Evolutionary conservation across 1,284 basidiomycete species (phyloP).

Genomic region (Ustilago nuda): DNA sequence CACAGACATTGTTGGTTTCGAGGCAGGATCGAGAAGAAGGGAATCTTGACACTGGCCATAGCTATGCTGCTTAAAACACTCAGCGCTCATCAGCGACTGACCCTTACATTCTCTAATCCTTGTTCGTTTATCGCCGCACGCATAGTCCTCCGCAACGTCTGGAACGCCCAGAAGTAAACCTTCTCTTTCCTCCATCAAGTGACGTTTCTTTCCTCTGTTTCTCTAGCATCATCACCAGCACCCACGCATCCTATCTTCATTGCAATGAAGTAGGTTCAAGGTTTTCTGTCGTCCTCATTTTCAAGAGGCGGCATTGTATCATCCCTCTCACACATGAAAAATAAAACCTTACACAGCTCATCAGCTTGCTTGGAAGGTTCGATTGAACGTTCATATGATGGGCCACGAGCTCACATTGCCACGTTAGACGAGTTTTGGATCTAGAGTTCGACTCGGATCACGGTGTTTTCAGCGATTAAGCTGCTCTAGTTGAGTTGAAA

Average conservation of each 20-base stretch:
- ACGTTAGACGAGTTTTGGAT: too few species aligned
- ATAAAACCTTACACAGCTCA: constrained; percentile 7
- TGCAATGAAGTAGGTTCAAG: constrained; percentile 3
- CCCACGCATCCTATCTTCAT: constrained; percentile 2
- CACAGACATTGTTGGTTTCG: neutral
- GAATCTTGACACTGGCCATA: neutral
- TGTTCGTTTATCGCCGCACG: neutral
- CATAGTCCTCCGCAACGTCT: constrained; percentile 64
- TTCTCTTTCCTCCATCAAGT: neutral
- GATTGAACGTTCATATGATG: neutral
- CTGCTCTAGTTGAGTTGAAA: too few species aligned
- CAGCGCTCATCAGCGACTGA: neutral
- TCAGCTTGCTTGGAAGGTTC: constrained; percentile 15
- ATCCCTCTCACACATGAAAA: constrained; percentile 9
- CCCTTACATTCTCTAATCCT: constrained; percentile 13
- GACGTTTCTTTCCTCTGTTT: constrained; percentile 10
- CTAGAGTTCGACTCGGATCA: too few species aligned
- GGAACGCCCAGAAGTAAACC: constrained; percentile 58
- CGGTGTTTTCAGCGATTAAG: too few species aligned
- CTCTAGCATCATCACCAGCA: constrained; percentile 9
- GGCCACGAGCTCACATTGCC: too few species aligned
- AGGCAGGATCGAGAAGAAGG: neutral
- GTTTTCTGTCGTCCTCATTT: constrained; percentile 4
- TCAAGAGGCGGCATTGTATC: constrained; percentile 24
- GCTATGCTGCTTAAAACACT: constrained; percentile 2